Evolutionary conservation across 2,329 filamentous ascomycete species (phyloP).

Genomic region (Magnaporthiopsis rhizophila): DNA sequence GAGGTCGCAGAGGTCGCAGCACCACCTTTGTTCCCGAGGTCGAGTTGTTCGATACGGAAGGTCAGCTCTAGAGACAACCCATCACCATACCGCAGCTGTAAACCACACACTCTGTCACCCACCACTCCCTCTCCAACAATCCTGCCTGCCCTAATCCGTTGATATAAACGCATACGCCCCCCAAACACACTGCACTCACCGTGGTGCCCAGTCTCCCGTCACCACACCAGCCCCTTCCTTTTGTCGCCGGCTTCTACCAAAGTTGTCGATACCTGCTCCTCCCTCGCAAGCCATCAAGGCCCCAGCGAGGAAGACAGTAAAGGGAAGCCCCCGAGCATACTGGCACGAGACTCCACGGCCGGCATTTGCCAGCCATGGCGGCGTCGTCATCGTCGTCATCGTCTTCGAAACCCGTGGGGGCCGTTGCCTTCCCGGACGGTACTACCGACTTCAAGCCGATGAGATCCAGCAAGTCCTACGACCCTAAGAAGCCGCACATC

Average conservation of each 20-base stretch:
- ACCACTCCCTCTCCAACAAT: background rate
- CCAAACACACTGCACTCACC: too few relatives aligned
- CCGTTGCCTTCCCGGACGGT: conserved; percentile 39
- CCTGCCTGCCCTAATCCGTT: too few relatives aligned
- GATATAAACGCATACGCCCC: too few relatives aligned
- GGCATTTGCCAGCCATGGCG: conserved; percentile 19
- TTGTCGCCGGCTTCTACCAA: background rate
- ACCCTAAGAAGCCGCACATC: conserved; percentile 70
- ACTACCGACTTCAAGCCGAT: conserved; percentile 48
- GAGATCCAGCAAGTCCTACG: conserved; percentile 35
- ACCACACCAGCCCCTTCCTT: background rate
- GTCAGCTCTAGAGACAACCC: too few relatives aligned
- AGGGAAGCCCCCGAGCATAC: background rate
- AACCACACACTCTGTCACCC: background rate
- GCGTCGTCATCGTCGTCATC: conserved; percentile 28
- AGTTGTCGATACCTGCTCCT: too few relatives aligned
- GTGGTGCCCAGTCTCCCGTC: too few relatives aligned
- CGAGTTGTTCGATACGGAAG: too few relatives aligned
- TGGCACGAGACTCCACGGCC: too few relatives aligned
- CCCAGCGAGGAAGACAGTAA: background rate
- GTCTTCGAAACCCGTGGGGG: conserved; percentile 24
- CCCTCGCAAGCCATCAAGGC: background rate
- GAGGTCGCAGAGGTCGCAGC: too few relatives aligned
- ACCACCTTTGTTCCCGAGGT: too few relatives aligned
- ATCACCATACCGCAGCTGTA: background rate